A percentile compares a stretch with the other conserved stretches of the same genome.
Evolutionary conservation across 352 stramenopile species (phyloP).

Genomic region (Phytophthora macrochlamydospora): DNA sequence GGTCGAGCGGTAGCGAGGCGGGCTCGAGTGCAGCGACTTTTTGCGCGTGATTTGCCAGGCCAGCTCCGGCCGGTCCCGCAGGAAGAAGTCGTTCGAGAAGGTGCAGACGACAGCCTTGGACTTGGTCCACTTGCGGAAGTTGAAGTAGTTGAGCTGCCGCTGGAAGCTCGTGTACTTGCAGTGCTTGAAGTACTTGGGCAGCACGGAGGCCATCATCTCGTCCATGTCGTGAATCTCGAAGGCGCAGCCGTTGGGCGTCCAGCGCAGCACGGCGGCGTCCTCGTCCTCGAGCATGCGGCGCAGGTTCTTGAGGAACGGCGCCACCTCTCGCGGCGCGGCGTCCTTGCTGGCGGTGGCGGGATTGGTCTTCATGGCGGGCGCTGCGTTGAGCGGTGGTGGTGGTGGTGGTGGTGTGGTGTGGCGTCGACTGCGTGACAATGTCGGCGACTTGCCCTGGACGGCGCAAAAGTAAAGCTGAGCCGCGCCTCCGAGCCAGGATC

Average conservation of each 20-base stretch:
- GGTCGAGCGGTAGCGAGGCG: slow-evolving; percentile 7
- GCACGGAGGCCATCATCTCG: slow-evolving; percentile 80
- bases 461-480: slow-evolving; percentile 45
- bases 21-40: slow-evolving; percentile 47
- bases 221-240: slow-evolving; percentile 85
- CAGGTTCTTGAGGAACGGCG: slow-evolving; percentile 69
- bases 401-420: slow-evolving; percentile 4
- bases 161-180: slow-evolving; percentile 94
- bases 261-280: slow-evolving; percentile 59
- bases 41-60: slow-evolving; percentile 74
- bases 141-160: slow-evolving; percentile 95
- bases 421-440: slow-evolving; percentile 8
- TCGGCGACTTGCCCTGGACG: slow-evolving; percentile 13
- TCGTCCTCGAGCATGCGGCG: slow-evolving; percentile 69
- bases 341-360: background rate
- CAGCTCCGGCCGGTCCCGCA: slow-evolving; percentile 69
- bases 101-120: too few species aligned
- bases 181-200: slow-evolving; percentile 96
- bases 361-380: background rate
- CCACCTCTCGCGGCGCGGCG: slow-evolving; percentile 46
- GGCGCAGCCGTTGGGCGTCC: slow-evolving; percentile 60
- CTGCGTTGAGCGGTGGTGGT: background rate
- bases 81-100: slow-evolving; percentile 56
- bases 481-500: background rate
- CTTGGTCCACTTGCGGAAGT: slow-evolving; percentile 88